Evolutionary conservation across 2,329 filamentous ascomycete species (phyloP).

Genomic region (Colletotrichum chrysophilum): DNA sequence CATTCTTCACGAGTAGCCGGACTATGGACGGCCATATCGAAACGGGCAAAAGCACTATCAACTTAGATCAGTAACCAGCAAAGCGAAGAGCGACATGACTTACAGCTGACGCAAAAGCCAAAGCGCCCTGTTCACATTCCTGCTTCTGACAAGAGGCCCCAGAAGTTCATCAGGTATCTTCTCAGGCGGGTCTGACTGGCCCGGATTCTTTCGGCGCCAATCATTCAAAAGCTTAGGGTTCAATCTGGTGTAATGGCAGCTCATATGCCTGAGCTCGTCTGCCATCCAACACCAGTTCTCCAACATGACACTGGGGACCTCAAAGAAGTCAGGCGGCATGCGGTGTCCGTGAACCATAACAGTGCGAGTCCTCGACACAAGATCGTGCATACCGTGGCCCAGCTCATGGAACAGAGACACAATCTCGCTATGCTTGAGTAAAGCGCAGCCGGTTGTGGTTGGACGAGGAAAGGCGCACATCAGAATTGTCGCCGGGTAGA

Average conservation of each 20-base stretch:
- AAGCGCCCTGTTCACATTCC: neutral
- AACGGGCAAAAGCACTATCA: neutral
- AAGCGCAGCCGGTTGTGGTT: neutral
- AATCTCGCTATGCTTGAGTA: neutral
- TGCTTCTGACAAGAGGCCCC: neutral
- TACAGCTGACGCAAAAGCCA: neutral
- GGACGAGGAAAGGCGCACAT: neutral
- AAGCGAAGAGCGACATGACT: neutral
- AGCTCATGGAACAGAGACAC: neutral
- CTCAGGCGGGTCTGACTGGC: neutral
- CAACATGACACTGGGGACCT: neutral
- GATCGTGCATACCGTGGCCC: neutral
- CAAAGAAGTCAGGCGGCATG: neutral
- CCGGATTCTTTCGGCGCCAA: neutral
- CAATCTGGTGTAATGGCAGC: neutral
- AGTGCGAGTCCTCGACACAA: neutral
- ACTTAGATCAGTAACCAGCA: rapidly evolving
- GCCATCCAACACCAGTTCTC: neutral
- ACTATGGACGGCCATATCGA: neutral
- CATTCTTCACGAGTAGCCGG: neutral
- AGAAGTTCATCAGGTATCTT: neutral
- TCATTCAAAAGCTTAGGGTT: neutral
- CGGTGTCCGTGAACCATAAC: neutral
- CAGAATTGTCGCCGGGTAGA: neutral
- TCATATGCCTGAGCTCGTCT: neutral